Evolutionary conservation across 441 rosid genomes (phyloP).

Genomic region (California macrophylla): DNA sequence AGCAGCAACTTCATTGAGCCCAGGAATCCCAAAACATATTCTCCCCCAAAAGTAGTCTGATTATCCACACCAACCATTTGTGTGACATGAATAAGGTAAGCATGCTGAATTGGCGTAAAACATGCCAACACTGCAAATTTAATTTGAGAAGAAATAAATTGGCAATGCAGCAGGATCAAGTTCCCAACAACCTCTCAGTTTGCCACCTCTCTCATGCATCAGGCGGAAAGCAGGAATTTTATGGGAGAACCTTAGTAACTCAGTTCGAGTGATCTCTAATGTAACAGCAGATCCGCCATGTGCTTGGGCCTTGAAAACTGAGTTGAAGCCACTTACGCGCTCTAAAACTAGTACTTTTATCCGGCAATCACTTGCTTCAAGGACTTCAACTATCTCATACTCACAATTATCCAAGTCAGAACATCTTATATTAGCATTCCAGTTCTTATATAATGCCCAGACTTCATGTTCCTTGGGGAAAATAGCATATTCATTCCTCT

Average conservation of each 20-base stretch:
- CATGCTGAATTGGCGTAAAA: too few species aligned
- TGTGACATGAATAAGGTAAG: too few species aligned
- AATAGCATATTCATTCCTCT: slow-evolving; percentile 7
- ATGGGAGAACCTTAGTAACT: slow-evolving; percentile 33
- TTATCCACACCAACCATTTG: too few species aligned
- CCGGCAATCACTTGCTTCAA: slow-evolving; percentile 22
- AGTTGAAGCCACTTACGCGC: slow-evolving; percentile 15
- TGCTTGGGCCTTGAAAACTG: slow-evolving; percentile 25
- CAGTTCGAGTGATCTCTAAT: slow-evolving; percentile 18
- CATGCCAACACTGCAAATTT: neutral
- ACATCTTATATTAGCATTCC: slow-evolving; percentile 7
- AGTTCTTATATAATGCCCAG: slow-evolving; percentile 34
- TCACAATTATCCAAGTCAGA: slow-evolving; percentile 23
- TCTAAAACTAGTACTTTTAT: slow-evolving; percentile 19
- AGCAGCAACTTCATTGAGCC: too few species aligned
- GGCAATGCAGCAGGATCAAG: slow-evolving; percentile 27
- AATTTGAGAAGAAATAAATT: neutral
- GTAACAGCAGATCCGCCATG: slow-evolving; percentile 20
- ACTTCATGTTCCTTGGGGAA: slow-evolving; percentile 24
- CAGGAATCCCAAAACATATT: too few species aligned
- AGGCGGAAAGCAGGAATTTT: slow-evolving; percentile 32
- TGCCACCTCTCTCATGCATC: slow-evolving; percentile 14
- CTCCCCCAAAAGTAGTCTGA: too few species aligned
- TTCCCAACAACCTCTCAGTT: slow-evolving; percentile 32
- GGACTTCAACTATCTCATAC: slow-evolving; percentile 30